Base-by-base conservation (phyloP, 257 asterid genomes). In the Eucommia ulmoides region DNA sequence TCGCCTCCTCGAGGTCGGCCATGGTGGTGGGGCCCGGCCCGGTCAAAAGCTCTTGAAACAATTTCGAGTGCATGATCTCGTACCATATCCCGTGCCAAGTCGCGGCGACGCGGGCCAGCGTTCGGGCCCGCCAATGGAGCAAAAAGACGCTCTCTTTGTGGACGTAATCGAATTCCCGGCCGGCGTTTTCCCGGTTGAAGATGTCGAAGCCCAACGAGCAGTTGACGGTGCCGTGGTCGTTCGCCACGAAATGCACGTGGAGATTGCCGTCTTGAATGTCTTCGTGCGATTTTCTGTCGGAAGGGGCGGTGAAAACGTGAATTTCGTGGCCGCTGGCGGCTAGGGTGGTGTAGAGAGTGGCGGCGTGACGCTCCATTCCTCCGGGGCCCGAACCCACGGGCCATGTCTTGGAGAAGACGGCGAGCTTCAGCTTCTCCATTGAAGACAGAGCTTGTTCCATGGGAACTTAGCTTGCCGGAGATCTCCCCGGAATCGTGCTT, bases 1-100 rank as follows among this genome's bases (percentile, higher is more conserved):
- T 68, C 24, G 74, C 55, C 25, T 68, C 69, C 22, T 58, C 63
- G n/a, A 63, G 62, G 10, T 68, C 66, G 17, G 23, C 50, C 54
- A 52, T 42, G n/a, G n/a, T n/a, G n/a, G n/a, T n/a, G n/a, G n/a
- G n/a, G n/a, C n/a, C n/a, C 0, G 56, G 44, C 19, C 55, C 63
- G 1, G 61, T 35, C 2, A 20, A 16, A 3, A 63, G 60, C 19
- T 58, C 60, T 20, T 54, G 69, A 41, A 45, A 63, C 23, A 63
- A 5, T 24, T 63, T 63, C 4, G 66, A 63, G 29, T 62, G 70
- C 66, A 63, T 58, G 14, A 62, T 58, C 48, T 68, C 74, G 21
- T 62, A 57, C 62, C 74, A 62, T 2, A 67, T 53, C 21, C 69
- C 73, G 8, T 67, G 62, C 69, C 68, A 67, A 1, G 69, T 67